A percentile compares a stretch with the other conserved stretches of the same genome.
These are phyloP conservation scores for Fragaria ananassa DNA, from an alignment of 306 rosid genomes.

Conservation along the genomic window DNA sequence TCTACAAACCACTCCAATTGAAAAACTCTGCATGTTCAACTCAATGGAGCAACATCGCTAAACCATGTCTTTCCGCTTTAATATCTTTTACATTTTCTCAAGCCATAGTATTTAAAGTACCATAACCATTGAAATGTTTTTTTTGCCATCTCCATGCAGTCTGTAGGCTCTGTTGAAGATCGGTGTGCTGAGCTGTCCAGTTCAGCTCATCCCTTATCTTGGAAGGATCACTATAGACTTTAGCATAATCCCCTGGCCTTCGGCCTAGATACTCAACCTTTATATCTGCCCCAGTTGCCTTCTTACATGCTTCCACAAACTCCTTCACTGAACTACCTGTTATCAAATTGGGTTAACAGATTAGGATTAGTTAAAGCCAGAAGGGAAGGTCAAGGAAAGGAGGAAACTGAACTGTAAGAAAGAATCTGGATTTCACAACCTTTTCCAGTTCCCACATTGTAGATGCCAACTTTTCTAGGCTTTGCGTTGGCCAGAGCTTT, in stretches of 20 bases:
- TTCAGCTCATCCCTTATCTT: slow-evolving; percentile 61
- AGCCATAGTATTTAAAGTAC: slow-evolving; percentile 1
- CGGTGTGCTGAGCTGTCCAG: slow-evolving; percentile 73
- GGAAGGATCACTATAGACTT: slow-evolving; percentile 83
- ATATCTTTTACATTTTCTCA: neutral
- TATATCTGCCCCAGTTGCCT: slow-evolving; percentile 71
- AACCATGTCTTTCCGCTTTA: neutral
- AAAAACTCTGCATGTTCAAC: slow-evolving; percentile 5
- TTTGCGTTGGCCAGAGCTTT: slow-evolving; percentile 79
- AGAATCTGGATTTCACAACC: slow-evolving; percentile 39
- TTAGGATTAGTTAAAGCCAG: neutral
- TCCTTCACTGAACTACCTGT: slow-evolving; percentile 90
- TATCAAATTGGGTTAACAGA: slow-evolving; percentile 9
- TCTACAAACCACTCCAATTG: neutral
- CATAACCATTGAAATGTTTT: slow-evolving; percentile 65
- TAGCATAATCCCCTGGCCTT: slow-evolving; percentile 87
- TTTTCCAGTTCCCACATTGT: slow-evolving; percentile 93
- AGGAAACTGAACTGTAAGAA: neutral
- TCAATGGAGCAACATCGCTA: neutral
- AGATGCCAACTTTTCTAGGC: slow-evolving; percentile 73
- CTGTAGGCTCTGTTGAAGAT: slow-evolving; percentile 65
- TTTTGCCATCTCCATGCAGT: slow-evolving; percentile 93
- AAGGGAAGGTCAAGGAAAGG: neutral
- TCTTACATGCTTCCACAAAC: slow-evolving; percentile 93
- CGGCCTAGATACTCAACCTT: slow-evolving; percentile 73